A percentile compares a stretch with the other conserved stretches of the same genome.
Evolutionary conservation across 495 filamentous ascomycete species (phyloP).

Genomic region (Elaphomyces granulatus): DNA sequence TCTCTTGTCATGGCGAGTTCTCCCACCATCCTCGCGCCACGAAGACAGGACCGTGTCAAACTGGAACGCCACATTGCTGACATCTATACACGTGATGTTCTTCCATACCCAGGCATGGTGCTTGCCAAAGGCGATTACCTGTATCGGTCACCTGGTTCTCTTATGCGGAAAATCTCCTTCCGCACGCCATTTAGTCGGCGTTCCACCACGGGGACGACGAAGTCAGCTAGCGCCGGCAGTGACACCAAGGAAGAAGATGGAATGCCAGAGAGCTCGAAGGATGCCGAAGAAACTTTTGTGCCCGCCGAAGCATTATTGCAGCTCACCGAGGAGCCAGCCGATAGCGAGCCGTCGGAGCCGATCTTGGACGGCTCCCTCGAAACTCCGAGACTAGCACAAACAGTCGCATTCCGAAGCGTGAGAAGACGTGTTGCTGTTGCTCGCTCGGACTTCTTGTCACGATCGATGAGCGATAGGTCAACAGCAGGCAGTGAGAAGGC

Average conservation of each 20-base stretch:
- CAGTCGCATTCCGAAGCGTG: no score
- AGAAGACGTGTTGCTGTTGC: no score
- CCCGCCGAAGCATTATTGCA: not conserved
- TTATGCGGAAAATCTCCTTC: slow-evolving; percentile 68
- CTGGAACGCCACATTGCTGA: slow-evolving; percentile 61
- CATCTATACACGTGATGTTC: slow-evolving; percentile 69
- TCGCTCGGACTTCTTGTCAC: slow-evolving; percentile 8
- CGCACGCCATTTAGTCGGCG: slow-evolving; percentile 19
- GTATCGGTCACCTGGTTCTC: slow-evolving; percentile 54
- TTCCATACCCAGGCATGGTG: slow-evolving; percentile 80
- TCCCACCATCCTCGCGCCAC: slow-evolving; percentile 36
- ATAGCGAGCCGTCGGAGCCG: slow-evolving; percentile 5
- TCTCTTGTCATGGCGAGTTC: slow-evolving; percentile 12
- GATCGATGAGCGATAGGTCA: slow-evolving; percentile 11
- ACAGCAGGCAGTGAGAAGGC: slow-evolving; percentile 6
- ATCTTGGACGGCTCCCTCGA: slow-evolving; percentile 5
- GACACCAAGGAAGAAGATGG: slow-evolving; percentile 9
- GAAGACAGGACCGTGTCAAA: slow-evolving; percentile 59
- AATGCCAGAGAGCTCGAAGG: not conserved
- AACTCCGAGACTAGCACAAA: slow-evolving; percentile 8
- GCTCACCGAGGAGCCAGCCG: not conserved
- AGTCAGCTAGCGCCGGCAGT: slow-evolving; percentile 7
- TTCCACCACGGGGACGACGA: slow-evolving; percentile 11
- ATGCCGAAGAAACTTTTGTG: not conserved
- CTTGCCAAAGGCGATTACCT: slow-evolving; percentile 45